Conservation (phyloP, 139 green algal genomes). For the Yamagishiella unicocca region DNA sequence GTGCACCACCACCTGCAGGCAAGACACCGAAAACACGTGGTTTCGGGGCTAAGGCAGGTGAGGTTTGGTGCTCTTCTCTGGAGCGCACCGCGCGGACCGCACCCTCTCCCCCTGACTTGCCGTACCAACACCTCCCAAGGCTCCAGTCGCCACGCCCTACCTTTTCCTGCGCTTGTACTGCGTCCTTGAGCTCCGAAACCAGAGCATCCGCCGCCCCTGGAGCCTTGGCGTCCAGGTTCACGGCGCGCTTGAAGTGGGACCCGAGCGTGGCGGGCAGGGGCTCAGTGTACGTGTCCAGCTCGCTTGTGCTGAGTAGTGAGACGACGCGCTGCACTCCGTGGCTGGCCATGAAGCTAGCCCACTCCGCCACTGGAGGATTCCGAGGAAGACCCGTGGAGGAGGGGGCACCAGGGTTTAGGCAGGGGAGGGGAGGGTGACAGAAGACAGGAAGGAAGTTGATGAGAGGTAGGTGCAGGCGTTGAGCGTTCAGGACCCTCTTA, state of each 20-base stretch:
- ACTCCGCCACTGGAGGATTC: constrained; percentile 28
- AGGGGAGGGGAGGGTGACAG: not conserved
- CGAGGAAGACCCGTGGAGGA: not conserved
- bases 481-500: not conserved
- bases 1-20: constrained; percentile 54
- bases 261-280: not conserved
- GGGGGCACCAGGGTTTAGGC: not conserved
- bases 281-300: constrained; percentile 13
- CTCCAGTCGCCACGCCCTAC: not conserved
- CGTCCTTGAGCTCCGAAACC: constrained; percentile 10
- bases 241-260: not conserved
- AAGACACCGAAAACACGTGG: too few species aligned
- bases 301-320: constrained; percentile 16
- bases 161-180: constrained; percentile 14
- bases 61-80: too few species aligned
- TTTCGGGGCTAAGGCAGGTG: too few species aligned
- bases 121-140: not conserved
- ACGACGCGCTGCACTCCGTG: constrained; percentile 28
- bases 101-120: too few species aligned
- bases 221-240: constrained; percentile 22
- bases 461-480: not conserved
- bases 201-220: constrained; percentile 1
- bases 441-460: not conserved
- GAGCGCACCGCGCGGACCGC: too few species aligned
- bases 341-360: constrained; percentile 1